These are phyloP conservation scores for Coemansia nantahalensis DNA, from an alignment of 192 early-diverging fungal species.

Conservation along the genomic window DNA sequence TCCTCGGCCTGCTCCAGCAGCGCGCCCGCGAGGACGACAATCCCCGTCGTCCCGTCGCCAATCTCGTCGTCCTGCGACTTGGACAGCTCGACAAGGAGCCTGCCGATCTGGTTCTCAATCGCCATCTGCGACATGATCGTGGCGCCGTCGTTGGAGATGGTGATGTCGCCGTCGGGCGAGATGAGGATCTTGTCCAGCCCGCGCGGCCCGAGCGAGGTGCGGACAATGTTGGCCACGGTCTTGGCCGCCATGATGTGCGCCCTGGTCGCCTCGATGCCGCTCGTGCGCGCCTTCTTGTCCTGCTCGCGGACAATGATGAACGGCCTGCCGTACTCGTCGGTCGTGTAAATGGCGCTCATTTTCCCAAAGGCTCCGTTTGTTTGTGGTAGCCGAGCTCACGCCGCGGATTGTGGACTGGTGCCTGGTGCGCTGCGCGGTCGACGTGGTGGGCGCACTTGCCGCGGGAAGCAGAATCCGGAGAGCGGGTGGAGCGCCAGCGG, in stretches of 20 bases:
- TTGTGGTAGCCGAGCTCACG: too few species aligned
- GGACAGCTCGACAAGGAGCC: conserved; percentile 94
- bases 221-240: conserved; percentile 95
- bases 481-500: too few species aligned
- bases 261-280: conserved; percentile 94
- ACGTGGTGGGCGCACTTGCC: too few species aligned
- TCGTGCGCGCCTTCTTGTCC: conserved; percentile 85
- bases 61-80: conserved; percentile 99
- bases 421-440: too few species aligned
- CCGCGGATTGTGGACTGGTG: too few species aligned
- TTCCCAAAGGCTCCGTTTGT: too few species aligned
- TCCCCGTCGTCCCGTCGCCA: conserved; percentile 99
- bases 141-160: conserved; percentile 98
- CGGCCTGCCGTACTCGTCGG: conserved; percentile 73
- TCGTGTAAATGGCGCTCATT: conserved; percentile 80
- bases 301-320: conserved; percentile 99
- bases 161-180: conserved; percentile 99
- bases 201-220: conserved; percentile 96
- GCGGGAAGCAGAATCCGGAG: too few species aligned
- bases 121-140: conserved; percentile 98
- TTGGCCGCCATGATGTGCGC: conserved; percentile 97
- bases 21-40: conserved; percentile 98
- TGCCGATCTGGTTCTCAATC: conserved; percentile 99
- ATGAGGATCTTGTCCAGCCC: conserved; percentile 99
- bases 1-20: conserved; percentile 95